phyloP scores from a whole-genome alignment of 179 eudicot genomes.

The Patellifolia procumbens region DNA sequence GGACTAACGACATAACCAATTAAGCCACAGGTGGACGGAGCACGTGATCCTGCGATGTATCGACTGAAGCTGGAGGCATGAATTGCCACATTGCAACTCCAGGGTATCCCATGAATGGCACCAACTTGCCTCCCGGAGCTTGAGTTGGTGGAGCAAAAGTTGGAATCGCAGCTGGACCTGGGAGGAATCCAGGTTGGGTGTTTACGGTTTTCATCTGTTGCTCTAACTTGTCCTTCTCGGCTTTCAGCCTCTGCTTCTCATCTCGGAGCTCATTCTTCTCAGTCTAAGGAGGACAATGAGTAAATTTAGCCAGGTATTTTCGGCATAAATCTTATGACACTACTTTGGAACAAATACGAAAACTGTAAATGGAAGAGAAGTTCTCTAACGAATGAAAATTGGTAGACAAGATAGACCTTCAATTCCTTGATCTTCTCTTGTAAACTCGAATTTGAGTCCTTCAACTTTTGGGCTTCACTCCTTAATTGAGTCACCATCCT shows the following conservation, averaged over 20 bases:
- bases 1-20: constrained; percentile 24
- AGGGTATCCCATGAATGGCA: constrained; percentile 74
- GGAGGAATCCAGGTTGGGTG: constrained; percentile 57
- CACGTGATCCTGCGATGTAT: constrained; percentile 81
- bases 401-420: constrained; percentile 42
- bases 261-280: constrained; percentile 89
- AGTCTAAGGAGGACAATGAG: constrained; percentile 34
- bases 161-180: constrained; percentile 56
- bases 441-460: constrained; percentile 70
- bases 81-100: constrained; percentile 96
- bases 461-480: constrained; percentile 83
- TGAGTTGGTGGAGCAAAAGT: constrained; percentile 61
- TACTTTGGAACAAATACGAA: neutral
- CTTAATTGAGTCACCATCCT: constrained; percentile 79
- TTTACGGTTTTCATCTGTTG: constrained; percentile 60
- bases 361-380: neutral
- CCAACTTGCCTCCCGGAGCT: constrained; percentile 63
- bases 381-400: neutral
- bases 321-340: neutral
- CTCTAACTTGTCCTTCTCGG: constrained; percentile 78
- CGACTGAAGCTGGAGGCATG: constrained; percentile 87
- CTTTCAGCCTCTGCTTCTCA: constrained; percentile 84
- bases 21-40: constrained; percentile 89
- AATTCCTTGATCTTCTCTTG: constrained; percentile 84
- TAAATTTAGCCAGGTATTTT: neutral